Conservation (phyloP, 1,139 yeast species). For the Debaryomyces sp. region DNA sequence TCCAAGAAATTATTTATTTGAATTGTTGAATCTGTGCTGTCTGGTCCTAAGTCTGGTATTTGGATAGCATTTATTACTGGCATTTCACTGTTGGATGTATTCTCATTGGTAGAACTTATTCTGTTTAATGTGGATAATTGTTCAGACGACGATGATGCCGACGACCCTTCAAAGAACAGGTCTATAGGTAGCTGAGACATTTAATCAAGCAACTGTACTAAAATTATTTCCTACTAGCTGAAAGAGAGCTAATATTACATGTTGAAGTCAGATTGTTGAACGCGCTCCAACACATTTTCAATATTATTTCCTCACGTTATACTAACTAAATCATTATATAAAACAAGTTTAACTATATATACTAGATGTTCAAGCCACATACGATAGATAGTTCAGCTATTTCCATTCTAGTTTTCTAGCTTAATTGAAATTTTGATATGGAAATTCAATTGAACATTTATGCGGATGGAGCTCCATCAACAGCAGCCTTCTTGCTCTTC, state of each 20-base stretch:
- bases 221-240: background rate
- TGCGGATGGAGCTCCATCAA: slow-evolving; percentile 3
- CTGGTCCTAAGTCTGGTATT: slow-evolving; percentile 5
- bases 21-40: background rate
- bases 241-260: background rate
- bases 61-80: background rate
- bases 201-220: background rate
- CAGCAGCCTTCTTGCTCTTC: slow-evolving; percentile 33
- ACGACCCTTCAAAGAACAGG: slow-evolving; percentile 5
- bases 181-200: slow-evolving; percentile 7
- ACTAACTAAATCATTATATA: background rate
- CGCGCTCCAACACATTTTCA: slow-evolving; percentile 5
- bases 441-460: background rate
- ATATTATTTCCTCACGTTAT: background rate
- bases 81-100: background rate
- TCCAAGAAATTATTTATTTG: background rate
- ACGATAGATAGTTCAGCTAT: background rate
- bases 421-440: background rate
- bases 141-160: slow-evolving; percentile 3
- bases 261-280: slow-evolving; percentile 2
- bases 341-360: slow-evolving; percentile 1
- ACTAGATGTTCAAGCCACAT: background rate
- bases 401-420: background rate
- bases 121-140: background rate
- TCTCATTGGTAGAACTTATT: background rate